Evolutionary conservation across 108 stramenopile genomes (phyloP).

Genomic region (Nitzschia sp.): DNA sequence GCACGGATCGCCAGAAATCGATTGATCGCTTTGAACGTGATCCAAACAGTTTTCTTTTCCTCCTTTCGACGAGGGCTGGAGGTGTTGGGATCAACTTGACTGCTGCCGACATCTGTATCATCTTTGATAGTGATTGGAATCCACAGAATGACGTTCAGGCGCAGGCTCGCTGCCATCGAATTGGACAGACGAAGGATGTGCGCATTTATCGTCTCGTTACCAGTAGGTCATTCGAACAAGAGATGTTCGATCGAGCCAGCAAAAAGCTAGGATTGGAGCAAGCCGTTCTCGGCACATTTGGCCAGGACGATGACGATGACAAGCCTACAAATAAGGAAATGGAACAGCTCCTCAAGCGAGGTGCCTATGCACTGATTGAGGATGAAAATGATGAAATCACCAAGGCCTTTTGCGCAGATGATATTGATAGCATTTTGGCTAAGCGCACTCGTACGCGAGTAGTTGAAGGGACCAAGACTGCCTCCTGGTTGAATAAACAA

Average conservation of each 20-base stretch:
- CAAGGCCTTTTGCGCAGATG: conserved; percentile 84
- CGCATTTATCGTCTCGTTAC: conserved; percentile 96
- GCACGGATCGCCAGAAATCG: conserved; percentile 95
- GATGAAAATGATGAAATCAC: conserved; percentile 85
- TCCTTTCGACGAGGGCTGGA: conserved; percentile 78
- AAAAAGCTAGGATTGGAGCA: conserved; percentile 99
- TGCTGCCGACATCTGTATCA: conserved; percentile 90
- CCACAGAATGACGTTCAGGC: conserved; percentile 99
- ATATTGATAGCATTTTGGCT: conserved; percentile 90
- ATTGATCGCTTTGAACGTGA: conserved; percentile 97
- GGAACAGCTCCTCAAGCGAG: conserved; percentile 90
- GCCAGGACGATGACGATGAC: conserved; percentile 84
- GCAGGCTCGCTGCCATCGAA: conserved; percentile 97
- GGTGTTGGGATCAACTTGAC: conserved; percentile 99
- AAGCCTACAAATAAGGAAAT: conserved; percentile 90
- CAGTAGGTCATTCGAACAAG: conserved; percentile 95
- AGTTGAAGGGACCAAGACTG: conserved; percentile 88
- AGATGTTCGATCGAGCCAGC: conserved; percentile 98
- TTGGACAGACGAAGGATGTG: conserved; percentile 98
- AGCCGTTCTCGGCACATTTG: conserved; percentile 95
- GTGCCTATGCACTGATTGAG: conserved; percentile 90
- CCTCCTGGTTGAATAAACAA: conserved; percentile 87
- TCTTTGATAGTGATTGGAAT: conserved; percentile 97
- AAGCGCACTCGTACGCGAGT: conserved; percentile 87
- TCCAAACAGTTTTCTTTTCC: conserved; percentile 87